Percentiles rank a stretch among this genome's conserved stretches.
Conservation (phyloP, 2,329 filamentous ascomycete species). For the Aspergillus flavus region DNA sequence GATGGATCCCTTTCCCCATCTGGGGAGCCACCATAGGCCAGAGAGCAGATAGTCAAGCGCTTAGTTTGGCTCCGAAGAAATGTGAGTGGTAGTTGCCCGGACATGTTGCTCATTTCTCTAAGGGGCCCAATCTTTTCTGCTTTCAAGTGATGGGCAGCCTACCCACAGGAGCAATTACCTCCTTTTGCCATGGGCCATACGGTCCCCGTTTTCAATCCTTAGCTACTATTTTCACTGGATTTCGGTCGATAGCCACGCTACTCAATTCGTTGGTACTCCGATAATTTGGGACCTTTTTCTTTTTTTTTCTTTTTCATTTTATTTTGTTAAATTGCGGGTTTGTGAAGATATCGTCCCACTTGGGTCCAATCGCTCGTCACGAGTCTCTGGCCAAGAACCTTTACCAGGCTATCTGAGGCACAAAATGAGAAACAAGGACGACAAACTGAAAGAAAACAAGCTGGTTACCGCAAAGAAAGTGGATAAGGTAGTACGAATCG, state of each 20-base stretch:
- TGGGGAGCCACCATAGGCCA: background rate
- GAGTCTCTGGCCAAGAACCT: background rate
- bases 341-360: constrained; percentile 2
- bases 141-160: constrained; percentile 1
- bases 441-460: background rate
- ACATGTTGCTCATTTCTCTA: constrained; percentile 4
- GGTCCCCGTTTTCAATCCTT: background rate
- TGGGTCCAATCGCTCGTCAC: background rate
- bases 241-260: background rate
- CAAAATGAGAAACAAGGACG: background rate
- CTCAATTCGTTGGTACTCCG: background rate
- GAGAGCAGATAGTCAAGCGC: constrained; percentile 2
- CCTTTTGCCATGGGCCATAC: background rate
- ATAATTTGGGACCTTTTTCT: background rate
- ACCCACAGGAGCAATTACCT: constrained; percentile 7
- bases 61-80: background rate
- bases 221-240: background rate
- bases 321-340: background rate
- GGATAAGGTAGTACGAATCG: background rate
- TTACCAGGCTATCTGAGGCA: background rate
- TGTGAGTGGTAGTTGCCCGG: background rate
- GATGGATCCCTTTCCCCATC: constrained; percentile 3
- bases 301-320: background rate
- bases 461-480: background rate
- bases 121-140: background rate